Evolutionary conservation across 495 filamentous ascomycete species (phyloP).

Genomic region (Trichoderma parareesei): DNA sequence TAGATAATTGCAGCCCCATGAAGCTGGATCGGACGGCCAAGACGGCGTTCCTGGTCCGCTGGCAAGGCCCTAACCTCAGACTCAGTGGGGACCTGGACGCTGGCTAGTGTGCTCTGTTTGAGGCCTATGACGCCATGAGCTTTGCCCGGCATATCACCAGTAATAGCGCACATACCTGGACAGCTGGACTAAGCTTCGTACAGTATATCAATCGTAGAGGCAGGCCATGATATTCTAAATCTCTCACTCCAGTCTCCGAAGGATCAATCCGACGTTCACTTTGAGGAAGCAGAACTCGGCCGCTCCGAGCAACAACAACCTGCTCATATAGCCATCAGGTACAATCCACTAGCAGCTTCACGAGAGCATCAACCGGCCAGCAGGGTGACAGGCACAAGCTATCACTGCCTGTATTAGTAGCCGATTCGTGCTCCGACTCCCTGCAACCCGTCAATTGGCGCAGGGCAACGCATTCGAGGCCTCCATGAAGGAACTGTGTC

Average conservation of each 20-base stretch:
- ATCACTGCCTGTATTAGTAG: not conserved
- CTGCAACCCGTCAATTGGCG: slow-evolving; percentile 4
- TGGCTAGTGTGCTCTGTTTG: no score
- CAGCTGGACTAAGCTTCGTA: no score
- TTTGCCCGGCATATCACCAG: not conserved
- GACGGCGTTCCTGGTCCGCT: not conserved
- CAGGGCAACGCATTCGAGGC: not conserved
- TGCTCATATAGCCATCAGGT: no score
- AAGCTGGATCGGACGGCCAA: not conserved
- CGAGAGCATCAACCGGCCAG: not conserved
- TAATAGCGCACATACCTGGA: not conserved
- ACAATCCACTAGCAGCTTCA: no score
- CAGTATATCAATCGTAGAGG: not conserved
- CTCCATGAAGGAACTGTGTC: not conserved
- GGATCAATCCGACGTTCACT: no score
- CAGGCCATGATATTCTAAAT: not conserved
- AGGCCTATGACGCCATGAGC: slow-evolving; percentile 2
- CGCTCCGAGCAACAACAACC: no score
- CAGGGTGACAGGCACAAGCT: not conserved
- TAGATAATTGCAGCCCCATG: not conserved
- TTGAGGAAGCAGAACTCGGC: no score
- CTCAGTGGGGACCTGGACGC: not conserved
- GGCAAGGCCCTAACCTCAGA: not conserved
- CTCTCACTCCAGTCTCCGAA: not conserved
- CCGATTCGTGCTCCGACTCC: not conserved